Evolutionary conservation across 768 basidiomycete species (phyloP).

Genomic region (Daedaleopsis nitida): DNA sequence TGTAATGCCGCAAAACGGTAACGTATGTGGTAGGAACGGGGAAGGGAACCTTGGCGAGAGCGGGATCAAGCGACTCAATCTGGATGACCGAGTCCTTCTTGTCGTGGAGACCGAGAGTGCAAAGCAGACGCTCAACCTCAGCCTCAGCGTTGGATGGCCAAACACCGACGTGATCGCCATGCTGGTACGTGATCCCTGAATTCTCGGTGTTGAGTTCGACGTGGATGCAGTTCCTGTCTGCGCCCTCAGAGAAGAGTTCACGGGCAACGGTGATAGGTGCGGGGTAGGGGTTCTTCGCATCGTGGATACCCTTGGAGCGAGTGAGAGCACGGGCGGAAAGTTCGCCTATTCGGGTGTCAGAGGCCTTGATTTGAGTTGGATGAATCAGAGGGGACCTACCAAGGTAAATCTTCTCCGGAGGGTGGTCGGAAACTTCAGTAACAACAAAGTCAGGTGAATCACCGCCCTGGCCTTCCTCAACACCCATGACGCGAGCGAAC

Average conservation of each 20-base stretch:
- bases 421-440: constrained; percentile 73
- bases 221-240: constrained; percentile 90
- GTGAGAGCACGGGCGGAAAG: constrained; percentile 93
- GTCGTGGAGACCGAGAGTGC: constrained; percentile 78
- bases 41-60: constrained; percentile 98
- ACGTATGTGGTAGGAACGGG: constrained; percentile 94
- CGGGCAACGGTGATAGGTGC: constrained; percentile 76
- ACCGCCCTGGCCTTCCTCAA: constrained; percentile 96
- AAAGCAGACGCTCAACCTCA: constrained; percentile 89
- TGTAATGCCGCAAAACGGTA: constrained; percentile 93
- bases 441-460: constrained; percentile 95
- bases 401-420: constrained; percentile 89
- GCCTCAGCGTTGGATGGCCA: constrained; percentile 95
- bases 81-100: constrained; percentile 84
- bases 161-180: constrained; percentile 96
- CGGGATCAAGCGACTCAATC: constrained; percentile 97
- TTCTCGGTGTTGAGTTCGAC: constrained; percentile 93
- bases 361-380: neutral
- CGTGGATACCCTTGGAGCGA: constrained; percentile 93
- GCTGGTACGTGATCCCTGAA: constrained; percentile 97
- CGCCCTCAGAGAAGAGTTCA: constrained; percentile 79
- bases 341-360: constrained; percentile 61
- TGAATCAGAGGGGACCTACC: constrained; percentile 47
- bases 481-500: constrained; percentile 78
- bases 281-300: constrained; percentile 95